Conservation (phyloP, 345 rosid species). For the Lepidium didymum region DNA sequence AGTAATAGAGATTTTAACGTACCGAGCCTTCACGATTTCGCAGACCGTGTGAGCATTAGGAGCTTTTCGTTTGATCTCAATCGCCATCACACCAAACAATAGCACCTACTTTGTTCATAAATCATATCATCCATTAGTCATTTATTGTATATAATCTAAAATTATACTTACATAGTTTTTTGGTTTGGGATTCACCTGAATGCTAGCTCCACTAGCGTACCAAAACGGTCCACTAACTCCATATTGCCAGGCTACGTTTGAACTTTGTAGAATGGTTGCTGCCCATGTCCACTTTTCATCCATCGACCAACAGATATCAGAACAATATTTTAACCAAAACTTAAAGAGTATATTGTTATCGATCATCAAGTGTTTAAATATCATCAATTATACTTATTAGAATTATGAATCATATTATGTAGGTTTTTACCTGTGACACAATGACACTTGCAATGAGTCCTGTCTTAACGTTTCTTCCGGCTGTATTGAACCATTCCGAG, state of each 20-base stretch:
- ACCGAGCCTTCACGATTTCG: conserved; percentile 94
- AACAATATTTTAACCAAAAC: background rate
- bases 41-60: conserved; percentile 91
- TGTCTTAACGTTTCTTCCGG: conserved; percentile 91
- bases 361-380: background rate
- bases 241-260: conserved; percentile 91
- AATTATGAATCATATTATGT: background rate
- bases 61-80: conserved; percentile 94
- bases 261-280: conserved; percentile 94
- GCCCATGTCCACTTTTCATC: conserved; percentile 89
- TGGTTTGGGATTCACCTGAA: conserved; percentile 49
- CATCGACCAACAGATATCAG: background rate
- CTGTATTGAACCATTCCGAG: conserved; percentile 97
- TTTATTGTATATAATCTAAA: background rate
- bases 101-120: conserved; percentile 47
- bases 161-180: background rate
- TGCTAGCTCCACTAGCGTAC: conserved; percentile 94
- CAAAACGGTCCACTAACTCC: conserved; percentile 97
- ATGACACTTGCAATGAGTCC: conserved; percentile 94
- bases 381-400: background rate
- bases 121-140: background rate
- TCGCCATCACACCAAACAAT: conserved; percentile 89
- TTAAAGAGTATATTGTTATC: too few relatives aligned
- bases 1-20: background rate
- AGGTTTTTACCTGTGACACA: conserved; percentile 64